A percentile compares a stretch with the other conserved stretches of the same genome.
Evolutionary conservation across 176 grass and related monocot genomes (phyloP).

Genomic region (Zoysia pacifica): DNA sequence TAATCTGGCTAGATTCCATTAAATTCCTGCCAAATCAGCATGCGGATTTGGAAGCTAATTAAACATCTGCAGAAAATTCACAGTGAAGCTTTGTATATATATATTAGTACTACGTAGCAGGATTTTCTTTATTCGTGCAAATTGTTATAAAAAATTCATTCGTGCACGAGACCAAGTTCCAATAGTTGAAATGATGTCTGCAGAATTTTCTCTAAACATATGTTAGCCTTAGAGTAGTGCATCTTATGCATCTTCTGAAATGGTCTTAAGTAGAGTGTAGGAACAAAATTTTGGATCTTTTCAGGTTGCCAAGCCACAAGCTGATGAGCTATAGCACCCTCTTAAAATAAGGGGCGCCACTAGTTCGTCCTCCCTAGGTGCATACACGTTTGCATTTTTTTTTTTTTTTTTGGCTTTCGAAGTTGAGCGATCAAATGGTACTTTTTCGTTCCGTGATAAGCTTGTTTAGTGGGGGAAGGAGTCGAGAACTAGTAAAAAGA

Average conservation of each 20-base stretch:
- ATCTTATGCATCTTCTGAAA: background rate
- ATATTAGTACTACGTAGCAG: too few relatives aligned
- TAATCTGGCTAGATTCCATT: background rate
- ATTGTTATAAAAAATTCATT: too few relatives aligned
- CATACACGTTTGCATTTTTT: background rate
- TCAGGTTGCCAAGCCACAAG: background rate
- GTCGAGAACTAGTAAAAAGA: background rate
- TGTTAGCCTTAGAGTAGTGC: background rate
- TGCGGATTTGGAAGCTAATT: too few relatives aligned
- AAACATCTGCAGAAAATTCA: too few relatives aligned
- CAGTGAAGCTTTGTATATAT: too few relatives aligned
- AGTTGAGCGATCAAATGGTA: background rate
- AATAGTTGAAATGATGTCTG: too few relatives aligned
- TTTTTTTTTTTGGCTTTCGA: background rate
- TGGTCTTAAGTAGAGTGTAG: background rate
- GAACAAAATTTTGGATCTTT: conserved; percentile 1
- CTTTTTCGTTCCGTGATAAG: background rate
- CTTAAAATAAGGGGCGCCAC: conserved; percentile 31
- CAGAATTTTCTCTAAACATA: too few relatives aligned
- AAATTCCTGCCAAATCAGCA: background rate
- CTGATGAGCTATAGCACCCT: background rate
- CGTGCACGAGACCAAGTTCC: too few relatives aligned
- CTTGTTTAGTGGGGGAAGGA: conserved; percentile 10
- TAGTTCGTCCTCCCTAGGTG: background rate
- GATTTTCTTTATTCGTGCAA: too few relatives aligned